Conservation (phyloP, 2,329 filamentous ascomycete species). For the Ramularia endophylla region DNA sequence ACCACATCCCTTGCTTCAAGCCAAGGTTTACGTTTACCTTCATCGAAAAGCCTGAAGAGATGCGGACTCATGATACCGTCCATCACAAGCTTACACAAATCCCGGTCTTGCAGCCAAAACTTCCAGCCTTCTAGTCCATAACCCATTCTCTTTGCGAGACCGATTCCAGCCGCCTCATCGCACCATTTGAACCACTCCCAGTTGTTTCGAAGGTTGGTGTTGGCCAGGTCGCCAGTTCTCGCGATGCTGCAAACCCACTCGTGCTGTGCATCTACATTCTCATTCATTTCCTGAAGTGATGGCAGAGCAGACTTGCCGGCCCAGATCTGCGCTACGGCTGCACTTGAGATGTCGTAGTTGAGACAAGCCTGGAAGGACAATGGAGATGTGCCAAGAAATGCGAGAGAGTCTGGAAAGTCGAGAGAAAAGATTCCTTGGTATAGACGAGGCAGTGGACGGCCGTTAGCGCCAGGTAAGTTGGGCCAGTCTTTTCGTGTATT, state of each 20-base stretch:
- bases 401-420: conserved; percentile 6
- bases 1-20: no score
- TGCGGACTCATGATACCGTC: conserved; percentile 8
- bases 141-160: conserved; percentile 5
- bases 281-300: not conserved
- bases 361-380: conserved; percentile 5
- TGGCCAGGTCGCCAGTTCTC: conserved; percentile 6
- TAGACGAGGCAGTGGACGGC: no score
- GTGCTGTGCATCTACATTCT: conserved; percentile 9
- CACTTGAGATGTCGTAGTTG: conserved; percentile 10
- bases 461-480: no score
- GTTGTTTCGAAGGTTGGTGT: conserved; percentile 7
- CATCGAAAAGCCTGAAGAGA: no score
- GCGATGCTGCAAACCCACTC: conserved; percentile 3
- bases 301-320: conserved; percentile 6
- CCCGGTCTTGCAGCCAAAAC: conserved; percentile 8
- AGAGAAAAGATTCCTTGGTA: conserved; percentile 10
- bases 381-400: conserved; percentile 8
- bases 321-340: conserved; percentile 10
- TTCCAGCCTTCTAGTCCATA: conserved; percentile 7
- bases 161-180: conserved; percentile 8
- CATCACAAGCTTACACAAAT: conserved; percentile 5
- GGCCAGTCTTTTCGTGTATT: no score
- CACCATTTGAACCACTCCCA: conserved; percentile 12
- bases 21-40: no score